Conservation (phyloP, 352 stramenopile species). For the Globisporangium lucens region DNA sequence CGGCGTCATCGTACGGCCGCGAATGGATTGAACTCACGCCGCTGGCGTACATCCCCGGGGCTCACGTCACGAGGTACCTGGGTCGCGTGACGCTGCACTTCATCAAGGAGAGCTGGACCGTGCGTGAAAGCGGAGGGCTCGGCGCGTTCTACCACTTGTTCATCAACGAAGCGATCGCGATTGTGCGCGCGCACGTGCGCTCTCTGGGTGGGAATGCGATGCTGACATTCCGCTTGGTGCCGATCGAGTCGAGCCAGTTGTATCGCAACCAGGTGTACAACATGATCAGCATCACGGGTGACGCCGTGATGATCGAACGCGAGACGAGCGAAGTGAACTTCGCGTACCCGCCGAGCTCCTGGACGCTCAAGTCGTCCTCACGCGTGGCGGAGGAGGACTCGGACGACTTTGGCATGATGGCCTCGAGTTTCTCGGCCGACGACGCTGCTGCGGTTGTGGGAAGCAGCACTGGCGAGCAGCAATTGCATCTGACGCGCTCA, state of each 20-base stretch:
- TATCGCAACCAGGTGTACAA: slow-evolving; percentile 91
- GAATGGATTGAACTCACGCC: slow-evolving; percentile 87
- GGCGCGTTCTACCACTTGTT: slow-evolving; percentile 88
- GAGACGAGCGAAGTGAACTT: slow-evolving; percentile 35
- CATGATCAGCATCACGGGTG: slow-evolving; percentile 89
- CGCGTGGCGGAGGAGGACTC: slow-evolving; percentile 13
- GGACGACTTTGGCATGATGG: slow-evolving; percentile 8
- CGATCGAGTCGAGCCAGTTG: slow-evolving; percentile 85
- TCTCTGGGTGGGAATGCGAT: slow-evolving; percentile 84
- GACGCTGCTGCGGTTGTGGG: not conserved
- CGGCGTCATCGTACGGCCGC: slow-evolving; percentile 35
- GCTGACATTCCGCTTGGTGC: slow-evolving; percentile 82
- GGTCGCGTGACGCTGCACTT: slow-evolving; percentile 88
- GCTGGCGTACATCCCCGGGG: slow-evolving; percentile 71
- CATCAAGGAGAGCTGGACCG: slow-evolving; percentile 89
- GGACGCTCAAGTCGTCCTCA: slow-evolving; percentile 29
- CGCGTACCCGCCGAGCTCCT: slow-evolving; percentile 25
- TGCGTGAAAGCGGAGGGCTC: slow-evolving; percentile 81
- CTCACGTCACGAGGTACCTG: slow-evolving; percentile 71
- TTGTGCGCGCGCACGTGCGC: slow-evolving; percentile 80
- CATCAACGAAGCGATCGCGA: slow-evolving; percentile 82
- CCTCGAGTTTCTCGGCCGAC: slow-evolving; percentile 11
- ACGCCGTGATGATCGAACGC: slow-evolving; percentile 79
- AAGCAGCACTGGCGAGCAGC: too few species aligned
- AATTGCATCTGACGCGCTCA: not conserved